Percentiles rank a stretch among this genome's conserved stretches.
Conservation (phyloP, 2,329 filamentous ascomycete species). For the Fonsecaea nubica region DNA sequence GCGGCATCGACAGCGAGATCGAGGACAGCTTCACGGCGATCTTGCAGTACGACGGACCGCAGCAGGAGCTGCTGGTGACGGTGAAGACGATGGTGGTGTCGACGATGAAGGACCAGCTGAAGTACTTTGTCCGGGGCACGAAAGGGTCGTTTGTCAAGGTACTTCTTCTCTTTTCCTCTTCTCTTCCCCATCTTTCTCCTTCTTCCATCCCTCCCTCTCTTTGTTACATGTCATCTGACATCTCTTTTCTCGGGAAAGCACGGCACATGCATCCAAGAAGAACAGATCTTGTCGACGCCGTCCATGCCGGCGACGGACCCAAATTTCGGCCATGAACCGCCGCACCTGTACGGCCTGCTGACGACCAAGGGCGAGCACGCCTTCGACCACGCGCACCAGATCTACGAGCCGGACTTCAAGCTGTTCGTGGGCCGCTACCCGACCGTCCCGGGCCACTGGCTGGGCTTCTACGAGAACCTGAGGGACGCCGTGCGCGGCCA, state of each 20-base stretch:
- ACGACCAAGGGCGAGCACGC: slow-evolving; percentile 39
- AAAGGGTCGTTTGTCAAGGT: slow-evolving; percentile 75
- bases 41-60: slow-evolving; percentile 67
- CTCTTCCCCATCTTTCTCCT: background rate
- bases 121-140: slow-evolving; percentile 77
- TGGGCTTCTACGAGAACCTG: slow-evolving; percentile 35
- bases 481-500: slow-evolving; percentile 20
- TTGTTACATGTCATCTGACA: background rate
- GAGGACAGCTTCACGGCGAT: slow-evolving; percentile 65
- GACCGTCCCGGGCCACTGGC: slow-evolving; percentile 31
- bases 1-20: slow-evolving; percentile 60
- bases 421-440: slow-evolving; percentile 28
- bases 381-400: slow-evolving; percentile 20
- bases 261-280: slow-evolving; percentile 66
- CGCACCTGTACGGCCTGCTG: slow-evolving; percentile 64
- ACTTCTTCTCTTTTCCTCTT: background rate
- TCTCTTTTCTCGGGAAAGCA: slow-evolving; percentile 15
- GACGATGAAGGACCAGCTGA: slow-evolving; percentile 70
- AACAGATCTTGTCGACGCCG: slow-evolving; percentile 69
- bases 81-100: slow-evolving; percentile 72
- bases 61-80: slow-evolving; percentile 63
- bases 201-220: background rate
- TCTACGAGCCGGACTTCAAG: slow-evolving; percentile 14
- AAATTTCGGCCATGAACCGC: slow-evolving; percentile 69
- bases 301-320: slow-evolving; percentile 64